Evolutionary conservation across 176 grass and related monocot species (phyloP), one percentile per base, ranked within the genome.

Genomic region (Tuctoria greenei): DNA sequence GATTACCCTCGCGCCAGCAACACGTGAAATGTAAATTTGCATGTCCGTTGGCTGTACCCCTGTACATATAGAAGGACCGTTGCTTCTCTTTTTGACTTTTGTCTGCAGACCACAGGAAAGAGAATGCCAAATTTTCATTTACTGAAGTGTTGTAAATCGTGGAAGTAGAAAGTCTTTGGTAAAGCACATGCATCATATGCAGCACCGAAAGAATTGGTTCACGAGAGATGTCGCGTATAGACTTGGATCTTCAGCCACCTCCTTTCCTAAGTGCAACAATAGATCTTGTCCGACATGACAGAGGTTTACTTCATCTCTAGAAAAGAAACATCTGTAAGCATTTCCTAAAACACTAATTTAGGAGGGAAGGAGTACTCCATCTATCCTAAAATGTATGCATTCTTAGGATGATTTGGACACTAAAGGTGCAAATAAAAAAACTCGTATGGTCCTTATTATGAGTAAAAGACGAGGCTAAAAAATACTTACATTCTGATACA

Each of bases 11-110:
- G 56, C 57, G 38, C 63, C 64, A 80, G 46, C 38, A 20, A 40
- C 27, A 75, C 54, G 76, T 71, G 28, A 80, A 84, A 79, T 88
- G 86, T 70, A 84, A 88, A 75, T 80, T 75, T 41, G 27, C 81
- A 59, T 71, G 75, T 25, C 20, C 28, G 34, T 46, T 69, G 56
- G 81, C 56, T 80, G 81, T 80, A 58, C 21, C 55, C 17, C 45
- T 88, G 86, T 88, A 84, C 54, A 88, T 80, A 88, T 55, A 69
- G 39, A 57, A 81, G 59, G 69, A 46, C 10, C 5, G 41, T 61
- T 70, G 27, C 7, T 23, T 64, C 43, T 83, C 4, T 61, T 67
- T 64, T 73, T 47, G 7, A 7, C 11, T 23, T 71, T 43, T 37
- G 26, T 88, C 70, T 84, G 84, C 86, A 88, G 64, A 69, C 15